Percentiles rank a stretch among this genome's conserved stretches.
These are phyloP conservation scores for Cryptomeria japonica DNA, from an alignment of 75 land plant species.

Conservation along the genomic window DNA sequence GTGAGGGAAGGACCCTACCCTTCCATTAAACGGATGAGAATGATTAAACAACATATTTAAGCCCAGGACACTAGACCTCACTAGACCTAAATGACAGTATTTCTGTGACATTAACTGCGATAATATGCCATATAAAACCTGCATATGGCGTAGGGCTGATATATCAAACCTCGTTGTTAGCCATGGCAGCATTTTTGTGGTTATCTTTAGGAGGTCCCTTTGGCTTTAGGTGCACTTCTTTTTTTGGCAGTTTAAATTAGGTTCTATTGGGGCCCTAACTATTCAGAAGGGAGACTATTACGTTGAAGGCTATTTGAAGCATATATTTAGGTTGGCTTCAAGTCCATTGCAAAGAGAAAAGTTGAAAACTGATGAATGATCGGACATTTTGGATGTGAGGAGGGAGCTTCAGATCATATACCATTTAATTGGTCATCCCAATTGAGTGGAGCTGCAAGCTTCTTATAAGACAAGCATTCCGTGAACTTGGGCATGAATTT, in stretches of 20 bases:
- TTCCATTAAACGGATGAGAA: background rate
- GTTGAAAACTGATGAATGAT: slow-evolving; percentile 29
- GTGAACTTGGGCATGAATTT: slow-evolving; percentile 64
- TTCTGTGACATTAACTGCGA: background rate
- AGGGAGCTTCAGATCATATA: slow-evolving; percentile 66
- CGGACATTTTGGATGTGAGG: slow-evolving; percentile 48
- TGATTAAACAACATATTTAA: background rate
- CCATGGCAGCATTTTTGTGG: background rate
- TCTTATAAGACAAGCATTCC: slow-evolving; percentile 47
- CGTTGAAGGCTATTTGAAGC: background rate
- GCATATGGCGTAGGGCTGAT: background rate
- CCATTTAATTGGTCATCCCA: slow-evolving; percentile 50
- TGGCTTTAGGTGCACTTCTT: background rate
- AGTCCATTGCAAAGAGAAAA: slow-evolving; percentile 47
- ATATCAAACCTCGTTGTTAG: background rate
- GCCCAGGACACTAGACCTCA: background rate
- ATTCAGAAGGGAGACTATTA: background rate
- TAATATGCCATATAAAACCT: background rate
- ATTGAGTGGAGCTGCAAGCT: slow-evolving; percentile 55
- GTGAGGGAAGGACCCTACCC: background rate
- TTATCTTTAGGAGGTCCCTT: background rate
- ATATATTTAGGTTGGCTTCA: slow-evolving; percentile 21
- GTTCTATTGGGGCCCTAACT: background rate
- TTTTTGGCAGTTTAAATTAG: background rate
- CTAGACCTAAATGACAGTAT: slow-evolving; percentile 1